A percentile compares a stretch with the other conserved stretches of the same genome.
phyloP scores from a whole-genome alignment of 164 flowering plant genomes.

The Chimonanthus salicifolius region DNA sequence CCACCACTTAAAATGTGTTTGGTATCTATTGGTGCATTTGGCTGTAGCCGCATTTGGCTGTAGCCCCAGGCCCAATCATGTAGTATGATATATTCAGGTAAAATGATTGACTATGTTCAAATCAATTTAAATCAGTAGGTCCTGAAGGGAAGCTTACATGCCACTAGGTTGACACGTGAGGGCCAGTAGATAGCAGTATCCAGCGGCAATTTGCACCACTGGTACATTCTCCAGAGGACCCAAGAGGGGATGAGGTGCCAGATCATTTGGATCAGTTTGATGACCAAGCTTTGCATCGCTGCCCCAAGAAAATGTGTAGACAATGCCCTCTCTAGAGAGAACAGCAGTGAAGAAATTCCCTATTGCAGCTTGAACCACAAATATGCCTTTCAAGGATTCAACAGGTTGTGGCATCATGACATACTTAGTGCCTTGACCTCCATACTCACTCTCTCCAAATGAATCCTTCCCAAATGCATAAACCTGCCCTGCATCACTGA shows the following conservation, averaged over 20 bases:
- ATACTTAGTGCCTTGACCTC: conserved; percentile 52
- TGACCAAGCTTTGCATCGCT: conserved; percentile 77
- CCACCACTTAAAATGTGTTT: no score
- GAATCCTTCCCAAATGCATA: conserved; percentile 92
- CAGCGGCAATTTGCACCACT: conserved; percentile 98
- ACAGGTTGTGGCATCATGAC: conserved; percentile 69
- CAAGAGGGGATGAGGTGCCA: conserved; percentile 67
- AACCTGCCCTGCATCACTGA: conserved; percentile 80
- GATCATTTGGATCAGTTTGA: conserved; percentile 73
- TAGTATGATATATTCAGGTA: no score
- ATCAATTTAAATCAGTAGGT: background rate
- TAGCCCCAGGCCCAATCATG: no score
- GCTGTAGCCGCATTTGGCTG: no score
- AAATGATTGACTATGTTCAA: no score
- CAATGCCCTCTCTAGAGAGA: conserved; percentile 89
- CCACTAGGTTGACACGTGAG: conserved; percentile 84
- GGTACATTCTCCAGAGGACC: conserved; percentile 83
- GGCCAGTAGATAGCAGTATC: conserved; percentile 95
- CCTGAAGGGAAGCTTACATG: conserved; percentile 50
- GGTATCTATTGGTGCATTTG: no score
- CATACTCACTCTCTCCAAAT: conserved; percentile 86
- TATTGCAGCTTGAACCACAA: conserved; percentile 94
- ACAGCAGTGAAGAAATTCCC: conserved; percentile 95
- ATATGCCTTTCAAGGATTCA: conserved; percentile 75
- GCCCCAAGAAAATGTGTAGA: conserved; percentile 99